Conservation (phyloP, 2,329 filamentous ascomycete genomes). For the Phyllosticta capitalensis region DNA sequence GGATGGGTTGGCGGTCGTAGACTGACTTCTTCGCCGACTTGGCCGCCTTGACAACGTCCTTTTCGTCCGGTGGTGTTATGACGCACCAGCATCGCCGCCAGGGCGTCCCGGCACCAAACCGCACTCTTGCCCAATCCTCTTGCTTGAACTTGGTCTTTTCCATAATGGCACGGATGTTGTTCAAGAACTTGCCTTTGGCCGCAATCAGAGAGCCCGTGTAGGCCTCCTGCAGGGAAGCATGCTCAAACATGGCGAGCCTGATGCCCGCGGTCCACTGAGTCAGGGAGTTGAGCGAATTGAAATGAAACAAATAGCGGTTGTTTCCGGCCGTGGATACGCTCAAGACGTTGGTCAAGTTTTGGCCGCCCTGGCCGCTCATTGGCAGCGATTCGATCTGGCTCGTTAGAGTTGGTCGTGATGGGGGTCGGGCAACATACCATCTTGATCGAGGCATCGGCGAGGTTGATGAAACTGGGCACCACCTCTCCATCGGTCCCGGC, state of each 20-base stretch:
- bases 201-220: constrained; percentile 95
- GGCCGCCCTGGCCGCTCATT: constrained; percentile 65
- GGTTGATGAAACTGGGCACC: constrained; percentile 85
- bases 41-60: constrained; percentile 73
- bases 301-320: constrained; percentile 91
- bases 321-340: constrained; percentile 92
- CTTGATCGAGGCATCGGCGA: constrained; percentile 95
- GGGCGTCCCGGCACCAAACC: constrained; percentile 90
- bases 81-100: constrained; percentile 98
- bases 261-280: constrained; percentile 96
- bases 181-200: constrained; percentile 79
- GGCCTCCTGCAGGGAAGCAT: constrained; percentile 85
- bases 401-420: not conserved
- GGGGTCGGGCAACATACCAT: constrained; percentile 57
- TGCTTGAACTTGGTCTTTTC: constrained; percentile 66
- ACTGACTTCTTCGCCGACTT: constrained; percentile 76
- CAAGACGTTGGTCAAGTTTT: constrained; percentile 85
- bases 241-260: constrained; percentile 86
- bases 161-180: constrained; percentile 85
- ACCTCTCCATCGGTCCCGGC: constrained; percentile 79
- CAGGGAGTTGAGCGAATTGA: constrained; percentile 87
- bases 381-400: constrained; percentile 59
- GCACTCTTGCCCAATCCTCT: constrained; percentile 89
- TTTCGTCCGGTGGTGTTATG: constrained; percentile 84
- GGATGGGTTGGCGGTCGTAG: constrained; percentile 63